Conservation (phyloP, 2,329 filamentous ascomycete species). For the Diplodia sapinea region DNA sequence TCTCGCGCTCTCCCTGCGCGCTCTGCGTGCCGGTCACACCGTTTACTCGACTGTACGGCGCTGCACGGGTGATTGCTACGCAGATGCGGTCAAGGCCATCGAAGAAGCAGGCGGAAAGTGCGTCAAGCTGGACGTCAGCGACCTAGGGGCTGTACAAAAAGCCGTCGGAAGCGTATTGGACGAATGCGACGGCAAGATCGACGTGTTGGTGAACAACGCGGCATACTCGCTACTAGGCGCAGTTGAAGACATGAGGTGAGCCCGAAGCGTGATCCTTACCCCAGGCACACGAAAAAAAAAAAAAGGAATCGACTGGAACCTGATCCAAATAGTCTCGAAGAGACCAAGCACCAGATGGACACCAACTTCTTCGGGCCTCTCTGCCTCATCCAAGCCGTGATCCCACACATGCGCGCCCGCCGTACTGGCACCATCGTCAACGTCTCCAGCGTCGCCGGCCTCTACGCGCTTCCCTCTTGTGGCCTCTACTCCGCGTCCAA, state of each 20-base stretch:
- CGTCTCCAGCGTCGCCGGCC: constrained; percentile 55
- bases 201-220: constrained; percentile 41
- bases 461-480: constrained; percentile 47
- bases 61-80: constrained; percentile 2
- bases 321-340: background rate
- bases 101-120: constrained; percentile 25
- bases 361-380: constrained; percentile 61
- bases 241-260: constrained; percentile 33
- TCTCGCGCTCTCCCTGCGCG: constrained; percentile 33
- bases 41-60: constrained; percentile 39
- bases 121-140: constrained; percentile 33
- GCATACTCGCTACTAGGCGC: constrained; percentile 36
- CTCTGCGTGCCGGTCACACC: constrained; percentile 34
- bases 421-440: constrained; percentile 50
- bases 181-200: constrained; percentile 32
- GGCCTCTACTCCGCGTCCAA: constrained; percentile 57
- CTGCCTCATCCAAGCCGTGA: constrained; percentile 56
- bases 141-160: background rate
- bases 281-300: background rate
- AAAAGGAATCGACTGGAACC: background rate
- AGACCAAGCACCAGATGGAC: constrained; percentile 15
- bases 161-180: constrained; percentile 1
- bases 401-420: constrained; percentile 54
- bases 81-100: constrained; percentile 2
- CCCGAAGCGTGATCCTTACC: background rate